phyloP scores from a whole-genome alignment of 75 land plant species.

The Sequoia sempervirens region DNA sequence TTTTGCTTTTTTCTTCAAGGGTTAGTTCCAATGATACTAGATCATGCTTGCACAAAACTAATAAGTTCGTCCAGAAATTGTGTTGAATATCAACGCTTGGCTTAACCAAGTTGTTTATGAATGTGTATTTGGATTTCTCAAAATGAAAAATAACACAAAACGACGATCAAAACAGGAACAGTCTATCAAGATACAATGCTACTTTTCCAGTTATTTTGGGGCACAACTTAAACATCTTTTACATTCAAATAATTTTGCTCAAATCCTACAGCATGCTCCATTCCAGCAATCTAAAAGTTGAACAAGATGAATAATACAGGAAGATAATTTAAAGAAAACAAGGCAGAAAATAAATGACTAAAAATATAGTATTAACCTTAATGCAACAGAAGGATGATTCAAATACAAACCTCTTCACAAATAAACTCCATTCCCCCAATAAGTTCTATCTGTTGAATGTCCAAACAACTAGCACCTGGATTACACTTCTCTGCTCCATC shows the following conservation, averaged over 20 bases:
- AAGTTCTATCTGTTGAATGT: conserved; percentile 65
- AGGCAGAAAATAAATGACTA: neutral
- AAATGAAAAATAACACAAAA: neutral
- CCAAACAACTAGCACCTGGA: conserved; percentile 35
- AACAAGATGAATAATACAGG: neutral
- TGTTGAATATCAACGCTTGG: neutral
- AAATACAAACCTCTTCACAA: conserved; percentile 68
- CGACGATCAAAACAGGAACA: neutral
- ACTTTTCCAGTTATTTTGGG: neutral
- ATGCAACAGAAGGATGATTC: neutral
- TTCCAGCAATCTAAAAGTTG: neutral
- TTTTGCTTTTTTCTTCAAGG: neutral
- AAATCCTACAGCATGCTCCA: neutral
- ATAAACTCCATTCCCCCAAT: conserved; percentile 90
- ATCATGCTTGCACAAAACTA: neutral
- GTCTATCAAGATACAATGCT: neutral
- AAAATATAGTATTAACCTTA: neutral
- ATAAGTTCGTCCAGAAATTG: neutral
- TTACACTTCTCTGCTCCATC: conserved; percentile 14
- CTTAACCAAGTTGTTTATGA: neutral
- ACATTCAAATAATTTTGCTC: neutral
- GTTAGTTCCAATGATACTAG: neutral
- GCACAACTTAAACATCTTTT: neutral
- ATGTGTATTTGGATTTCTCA: neutral
- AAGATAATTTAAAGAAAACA: neutral